A percentile compares a stretch with the other conserved stretches of the same genome.
These are phyloP conservation scores for Calonectria montana DNA, from an alignment of 2,329 filamentous ascomycete species.

Conservation along the genomic window DNA sequence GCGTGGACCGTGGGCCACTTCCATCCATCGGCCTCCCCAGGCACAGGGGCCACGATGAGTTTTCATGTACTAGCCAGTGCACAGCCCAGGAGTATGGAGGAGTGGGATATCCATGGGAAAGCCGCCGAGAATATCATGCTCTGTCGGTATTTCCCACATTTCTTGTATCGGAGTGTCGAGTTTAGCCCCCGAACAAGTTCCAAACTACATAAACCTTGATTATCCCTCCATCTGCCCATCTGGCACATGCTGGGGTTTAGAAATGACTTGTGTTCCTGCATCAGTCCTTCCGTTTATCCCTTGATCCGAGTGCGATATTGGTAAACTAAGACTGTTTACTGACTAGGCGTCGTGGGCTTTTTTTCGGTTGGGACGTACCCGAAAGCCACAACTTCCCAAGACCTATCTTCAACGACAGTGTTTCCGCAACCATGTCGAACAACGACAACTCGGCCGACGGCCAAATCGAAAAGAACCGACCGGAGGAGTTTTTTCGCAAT, in stretches of 20 bases:
- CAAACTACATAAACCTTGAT: constrained; percentile 22
- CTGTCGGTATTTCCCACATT: neutral
- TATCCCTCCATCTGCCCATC: constrained; percentile 3
- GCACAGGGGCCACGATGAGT: neutral
- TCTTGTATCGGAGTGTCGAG: neutral
- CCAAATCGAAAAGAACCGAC: constrained; percentile 9
- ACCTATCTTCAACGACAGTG: neutral
- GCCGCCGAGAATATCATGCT: neutral
- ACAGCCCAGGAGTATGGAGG: neutral
- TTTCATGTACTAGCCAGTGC: neutral
- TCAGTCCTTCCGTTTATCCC: neutral
- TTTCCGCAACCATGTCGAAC: constrained; percentile 3
- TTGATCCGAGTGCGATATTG: neutral
- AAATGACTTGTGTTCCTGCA: neutral
- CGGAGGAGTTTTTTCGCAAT: constrained; percentile 2
- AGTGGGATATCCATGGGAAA: neutral
- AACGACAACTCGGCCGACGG: constrained; percentile 9
- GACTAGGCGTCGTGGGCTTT: constrained; percentile 24
- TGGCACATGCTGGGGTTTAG: neutral
- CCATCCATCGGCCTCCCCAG: neutral
- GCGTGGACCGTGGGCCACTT: neutral
- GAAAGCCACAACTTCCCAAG: neutral
- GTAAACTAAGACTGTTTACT: neutral
- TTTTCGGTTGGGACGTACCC: neutral
- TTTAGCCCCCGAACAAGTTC: neutral